phyloP scores from a whole-genome alignment of 1,284 basidiomycete genomes.

The Boletus smithii region DNA sequence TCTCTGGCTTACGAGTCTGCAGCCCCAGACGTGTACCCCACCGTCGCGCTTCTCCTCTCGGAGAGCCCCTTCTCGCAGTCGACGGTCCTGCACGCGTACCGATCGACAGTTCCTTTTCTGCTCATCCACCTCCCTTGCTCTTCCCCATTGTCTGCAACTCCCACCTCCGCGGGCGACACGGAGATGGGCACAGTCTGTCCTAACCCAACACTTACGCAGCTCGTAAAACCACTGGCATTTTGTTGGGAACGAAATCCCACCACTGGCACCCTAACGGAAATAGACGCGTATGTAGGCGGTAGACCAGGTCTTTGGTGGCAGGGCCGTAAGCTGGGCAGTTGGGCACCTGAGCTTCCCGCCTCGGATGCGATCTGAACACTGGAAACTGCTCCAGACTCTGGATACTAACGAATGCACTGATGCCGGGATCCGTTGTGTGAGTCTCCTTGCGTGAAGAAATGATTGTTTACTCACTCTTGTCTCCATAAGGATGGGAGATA shows the following conservation, averaged over 20 bases:
- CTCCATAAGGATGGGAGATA: not conserved
- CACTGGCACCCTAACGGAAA: not conserved
- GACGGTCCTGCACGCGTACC: constrained; percentile 63
- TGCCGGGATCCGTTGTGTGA: not conserved
- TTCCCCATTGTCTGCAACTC: too few species aligned
- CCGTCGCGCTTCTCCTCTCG: constrained; percentile 72
- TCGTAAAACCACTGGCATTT: constrained; percentile 39
- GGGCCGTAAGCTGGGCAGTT: constrained; percentile 18
- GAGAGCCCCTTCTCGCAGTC: constrained; percentile 72
- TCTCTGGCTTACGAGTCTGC: too few species aligned
- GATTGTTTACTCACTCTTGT: not conserved
- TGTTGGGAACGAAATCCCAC: constrained; percentile 55
- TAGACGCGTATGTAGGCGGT: constrained; percentile 18
- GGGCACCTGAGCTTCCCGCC: constrained; percentile 18
- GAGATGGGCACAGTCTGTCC: constrained; percentile 18
- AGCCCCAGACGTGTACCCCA: constrained; percentile 27
- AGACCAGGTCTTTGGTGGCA: constrained; percentile 54
- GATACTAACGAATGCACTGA: not conserved
- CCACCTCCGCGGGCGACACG: not conserved
- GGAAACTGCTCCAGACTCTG: too few species aligned
- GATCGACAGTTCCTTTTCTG: constrained; percentile 71
- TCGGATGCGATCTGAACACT: constrained; percentile 8
- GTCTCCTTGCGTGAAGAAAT: not conserved
- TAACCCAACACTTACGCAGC: constrained; percentile 20
- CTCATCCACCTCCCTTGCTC: constrained; percentile 70